Conservation (phyloP, 371 early-diverging fungal species). For the Actinomortierella ambigua region DNA sequence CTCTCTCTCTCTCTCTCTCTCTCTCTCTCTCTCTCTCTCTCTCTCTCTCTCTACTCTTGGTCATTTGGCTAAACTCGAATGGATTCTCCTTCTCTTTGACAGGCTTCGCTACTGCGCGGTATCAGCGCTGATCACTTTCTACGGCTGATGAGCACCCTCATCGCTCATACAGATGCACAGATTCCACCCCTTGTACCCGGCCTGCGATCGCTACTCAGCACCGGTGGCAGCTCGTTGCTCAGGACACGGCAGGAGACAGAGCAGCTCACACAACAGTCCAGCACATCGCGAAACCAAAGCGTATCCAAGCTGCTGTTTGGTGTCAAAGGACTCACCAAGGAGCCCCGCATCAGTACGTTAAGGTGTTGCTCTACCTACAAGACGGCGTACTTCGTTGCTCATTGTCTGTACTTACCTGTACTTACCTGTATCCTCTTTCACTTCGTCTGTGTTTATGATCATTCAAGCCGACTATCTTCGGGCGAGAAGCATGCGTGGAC, state of each 20-base stretch:
- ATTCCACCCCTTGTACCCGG: constrained; percentile 46
- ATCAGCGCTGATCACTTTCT: constrained; percentile 41
- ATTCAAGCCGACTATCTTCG: constrained; percentile 18
- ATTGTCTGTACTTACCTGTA: neutral
- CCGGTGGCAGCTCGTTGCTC: constrained; percentile 37
- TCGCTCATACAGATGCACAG: constrained; percentile 40
- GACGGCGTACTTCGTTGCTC: constrained; percentile 20
- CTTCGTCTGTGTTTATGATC: neutral
- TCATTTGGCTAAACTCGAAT: neutral
- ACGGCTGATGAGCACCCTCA: constrained; percentile 26
- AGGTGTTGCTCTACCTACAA: constrained; percentile 27
- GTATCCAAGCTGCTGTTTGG: neutral
- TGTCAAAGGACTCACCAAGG: neutral
- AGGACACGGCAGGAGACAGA: constrained; percentile 26
- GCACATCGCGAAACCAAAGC: no score
- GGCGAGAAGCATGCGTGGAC: constrained; percentile 46
- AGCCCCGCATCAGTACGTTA: constrained; percentile 26
- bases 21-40: constrained; percentile 13
- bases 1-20: constrained; percentile 10
- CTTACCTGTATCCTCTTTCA: neutral
- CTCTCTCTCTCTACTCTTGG: constrained; percentile 9
- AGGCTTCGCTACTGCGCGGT: constrained; percentile 22
- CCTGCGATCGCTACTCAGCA: constrained; percentile 31
- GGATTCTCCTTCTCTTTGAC: constrained; percentile 8
- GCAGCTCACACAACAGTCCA: constrained; percentile 1